Evolutionary conservation across 2,329 filamentous ascomycete species (phyloP), one percentile per base, ranked within the genome.

Genomic region (Fusarium praegraminearum): DNA sequence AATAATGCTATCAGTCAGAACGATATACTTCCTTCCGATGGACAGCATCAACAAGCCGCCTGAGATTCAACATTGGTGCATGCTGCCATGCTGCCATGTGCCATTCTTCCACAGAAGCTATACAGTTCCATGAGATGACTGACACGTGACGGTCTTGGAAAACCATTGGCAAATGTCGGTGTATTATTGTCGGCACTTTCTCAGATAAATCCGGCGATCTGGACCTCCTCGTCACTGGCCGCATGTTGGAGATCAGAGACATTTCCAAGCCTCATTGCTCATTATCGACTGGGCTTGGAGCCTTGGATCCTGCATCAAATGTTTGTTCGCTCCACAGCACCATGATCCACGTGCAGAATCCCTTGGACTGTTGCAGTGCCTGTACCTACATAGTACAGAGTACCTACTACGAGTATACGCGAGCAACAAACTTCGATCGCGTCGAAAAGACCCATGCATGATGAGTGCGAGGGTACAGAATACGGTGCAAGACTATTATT

Each of bases 121-220:
- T 30, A 20, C n/a, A n/a, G 43, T 24, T n/a, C 22, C 24, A 35
- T 28, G 38, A 40, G 50, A 18, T 54, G 43, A 57, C 30, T 24
- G 51, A 56, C 62, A 74, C 67, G 58, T 73, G 70, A 74, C 49
- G 53, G 60, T 69, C 36, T 47, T 55, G 64, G 55, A 52, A 47
- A 62, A 72, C 61, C 43, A 65, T 68, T 62, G 62, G 56, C 69
- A 74, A 73, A 70, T 73, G 72, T 74, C 72, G 72, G 72, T 74
- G 72, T 71, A 69, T 52, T 69, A 56, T 58, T 57, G 57, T 65
- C 67, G 65, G 54, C 47, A 55, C 57, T 57, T 57, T 44, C 45
- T 56, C 50, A 47, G 53, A 47, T 62, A 57, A 51, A 64, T 61
- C 57, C 69, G 59, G 55, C 58, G 62, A 64, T 67, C 59, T 59